Evolutionary conservation across 1,139 yeast genomes (phyloP).

Genomic region (Candida dubliniensis): DNA sequence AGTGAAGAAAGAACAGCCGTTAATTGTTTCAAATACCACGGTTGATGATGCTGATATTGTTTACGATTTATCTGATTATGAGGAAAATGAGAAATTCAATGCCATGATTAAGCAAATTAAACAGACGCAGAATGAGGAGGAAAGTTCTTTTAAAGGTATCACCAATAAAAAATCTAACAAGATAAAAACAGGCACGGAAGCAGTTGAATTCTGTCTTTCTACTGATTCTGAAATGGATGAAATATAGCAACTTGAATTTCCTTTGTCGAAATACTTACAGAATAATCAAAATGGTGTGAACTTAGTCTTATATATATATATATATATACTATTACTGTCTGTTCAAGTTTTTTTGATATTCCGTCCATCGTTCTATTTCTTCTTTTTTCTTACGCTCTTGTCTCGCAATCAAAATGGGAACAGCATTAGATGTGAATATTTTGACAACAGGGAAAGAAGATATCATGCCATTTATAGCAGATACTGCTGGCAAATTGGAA

Average conservation of each 20-base stretch:
- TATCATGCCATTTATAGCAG: slow-evolving; percentile 58
- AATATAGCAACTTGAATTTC: slow-evolving; percentile 14
- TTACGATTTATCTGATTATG: slow-evolving; percentile 30
- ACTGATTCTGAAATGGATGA: slow-evolving; percentile 20
- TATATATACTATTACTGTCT: too few species aligned
- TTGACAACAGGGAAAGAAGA: slow-evolving; percentile 62
- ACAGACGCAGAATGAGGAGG: background rate
- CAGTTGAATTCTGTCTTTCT: slow-evolving; percentile 17
- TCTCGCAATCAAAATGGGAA: slow-evolving; percentile 50
- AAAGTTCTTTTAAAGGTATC: too few species aligned
- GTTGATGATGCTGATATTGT: slow-evolving; percentile 12
- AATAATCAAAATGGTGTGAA: too few species aligned
- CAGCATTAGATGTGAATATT: slow-evolving; percentile 57
- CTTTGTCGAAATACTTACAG: too few species aligned
- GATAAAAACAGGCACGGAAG: slow-evolving; percentile 1
- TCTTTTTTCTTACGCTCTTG: slow-evolving; percentile 22
- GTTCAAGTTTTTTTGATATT: slow-evolving; percentile 4
- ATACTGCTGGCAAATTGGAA: slow-evolving; percentile 56
- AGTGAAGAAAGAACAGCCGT: slow-evolving; percentile 3
- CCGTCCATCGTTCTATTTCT: slow-evolving; percentile 5
- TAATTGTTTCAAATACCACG: slow-evolving; percentile 2
- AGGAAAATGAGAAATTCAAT: slow-evolving; percentile 21
- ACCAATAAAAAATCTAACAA: background rate
- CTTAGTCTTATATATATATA: too few species aligned
- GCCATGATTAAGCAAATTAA: slow-evolving; percentile 15